phyloP scores from a whole-genome alignment of 2,329 filamentous ascomycete species.

The Parafenestella ontariensis region DNA sequence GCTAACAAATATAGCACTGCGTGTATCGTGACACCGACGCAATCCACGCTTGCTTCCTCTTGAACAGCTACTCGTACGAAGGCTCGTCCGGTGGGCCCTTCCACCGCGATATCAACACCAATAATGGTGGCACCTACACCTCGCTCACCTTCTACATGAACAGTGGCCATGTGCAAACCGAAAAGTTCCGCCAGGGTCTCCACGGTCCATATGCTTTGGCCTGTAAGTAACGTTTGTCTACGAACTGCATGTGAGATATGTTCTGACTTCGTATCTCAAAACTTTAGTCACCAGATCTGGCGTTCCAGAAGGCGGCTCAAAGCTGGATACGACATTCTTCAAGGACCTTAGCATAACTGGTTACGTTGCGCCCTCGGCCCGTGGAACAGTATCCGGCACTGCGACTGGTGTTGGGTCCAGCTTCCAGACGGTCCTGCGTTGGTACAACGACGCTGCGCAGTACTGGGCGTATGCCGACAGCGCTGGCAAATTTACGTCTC shows the following conservation, averaged over 20 bases:
- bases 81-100: conserved; percentile 71
- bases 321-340: conserved; percentile 66
- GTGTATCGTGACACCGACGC: conserved; percentile 58
- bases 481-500: conserved; percentile 66
- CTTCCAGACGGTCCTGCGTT: conserved; percentile 68
- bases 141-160: conserved; percentile 74
- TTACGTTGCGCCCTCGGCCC: conserved; percentile 62
- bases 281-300: conserved; percentile 66
- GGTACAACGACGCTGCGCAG: conserved; percentile 68
- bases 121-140: conserved; percentile 65
- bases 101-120: conserved; percentile 67
- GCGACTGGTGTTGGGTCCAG: conserved; percentile 62
- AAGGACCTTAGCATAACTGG: conserved; percentile 63
- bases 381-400: conserved; percentile 67
- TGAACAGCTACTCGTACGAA: conserved; percentile 64
- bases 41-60: conserved; percentile 68
- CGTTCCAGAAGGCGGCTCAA: conserved; percentile 54
- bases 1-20: conserved; percentile 59
- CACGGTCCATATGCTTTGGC: conserved; percentile 67
- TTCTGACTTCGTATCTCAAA: too few species aligned
- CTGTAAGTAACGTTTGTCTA: too few species aligned
- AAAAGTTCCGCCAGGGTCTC: conserved; percentile 67
- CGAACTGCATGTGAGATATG: too few species aligned
- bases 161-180: conserved; percentile 65
- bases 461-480: conserved; percentile 69